These are phyloP conservation scores for Cylindrodendrum hubeiense DNA, from an alignment of 2,329 filamentous ascomycete species.

Conservation along the genomic window DNA sequence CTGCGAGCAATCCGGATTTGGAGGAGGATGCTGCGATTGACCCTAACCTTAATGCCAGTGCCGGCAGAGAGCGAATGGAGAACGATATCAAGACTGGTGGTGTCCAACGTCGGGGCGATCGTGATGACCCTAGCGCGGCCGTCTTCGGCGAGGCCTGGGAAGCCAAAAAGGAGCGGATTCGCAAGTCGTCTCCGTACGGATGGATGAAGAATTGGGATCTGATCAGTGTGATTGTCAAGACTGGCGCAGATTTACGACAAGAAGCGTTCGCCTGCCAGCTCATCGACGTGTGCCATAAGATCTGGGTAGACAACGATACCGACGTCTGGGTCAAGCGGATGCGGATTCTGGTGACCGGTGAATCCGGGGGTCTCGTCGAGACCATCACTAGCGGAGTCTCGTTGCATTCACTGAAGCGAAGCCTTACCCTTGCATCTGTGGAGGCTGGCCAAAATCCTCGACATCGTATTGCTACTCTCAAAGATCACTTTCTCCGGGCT, in stretches of 20 bases:
- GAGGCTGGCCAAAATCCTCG: constrained; percentile 79
- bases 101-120: constrained; percentile 82
- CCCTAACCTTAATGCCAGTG: constrained; percentile 72
- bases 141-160: constrained; percentile 91
- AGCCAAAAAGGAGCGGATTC: constrained; percentile 85
- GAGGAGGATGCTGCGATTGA: constrained; percentile 67
- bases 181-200: constrained; percentile 85
- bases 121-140: constrained; percentile 86
- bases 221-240: constrained; percentile 89
- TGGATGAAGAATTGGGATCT: constrained; percentile 94
- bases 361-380: constrained; percentile 86
- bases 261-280: constrained; percentile 90
- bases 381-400: constrained; percentile 91
- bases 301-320: constrained; percentile 80
- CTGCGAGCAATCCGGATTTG: constrained; percentile 59
- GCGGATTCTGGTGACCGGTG: constrained; percentile 87
- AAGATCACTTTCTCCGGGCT: constrained; percentile 84
- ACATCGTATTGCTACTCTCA: constrained; percentile 82
- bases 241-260: constrained; percentile 83
- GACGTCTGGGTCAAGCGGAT: constrained; percentile 91
- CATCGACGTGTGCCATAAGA: constrained; percentile 84
- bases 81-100: constrained; percentile 90
- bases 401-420: constrained; percentile 87
- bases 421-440: constrained; percentile 80
- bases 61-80: constrained; percentile 86